A percentile compares a stretch with the other conserved stretches of the same genome.
phyloP scores from a whole-genome alignment of 257 asterid genomes.

The Scutellaria minor region DNA sequence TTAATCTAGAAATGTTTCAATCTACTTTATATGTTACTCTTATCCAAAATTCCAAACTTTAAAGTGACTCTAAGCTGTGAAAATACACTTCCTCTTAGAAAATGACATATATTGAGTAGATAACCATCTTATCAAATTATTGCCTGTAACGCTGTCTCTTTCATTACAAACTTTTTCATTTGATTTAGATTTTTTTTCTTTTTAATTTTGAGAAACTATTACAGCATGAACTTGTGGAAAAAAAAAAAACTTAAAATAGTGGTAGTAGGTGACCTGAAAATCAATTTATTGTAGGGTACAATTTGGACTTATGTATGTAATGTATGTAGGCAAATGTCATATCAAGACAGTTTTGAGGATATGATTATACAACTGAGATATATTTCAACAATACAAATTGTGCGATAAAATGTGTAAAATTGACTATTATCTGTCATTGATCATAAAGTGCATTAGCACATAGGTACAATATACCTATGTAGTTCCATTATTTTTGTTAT shows the following conservation, averaged over 20 bases:
- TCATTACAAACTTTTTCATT: not conserved
- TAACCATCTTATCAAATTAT: conserved; percentile 42
- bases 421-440: conserved; percentile 26
- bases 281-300: conserved; percentile 18
- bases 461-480: conserved; percentile 25
- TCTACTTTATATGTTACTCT: not conserved
- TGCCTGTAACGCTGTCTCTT: conserved; percentile 23
- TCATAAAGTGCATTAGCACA: conserved; percentile 27
- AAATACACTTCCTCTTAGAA: not conserved
- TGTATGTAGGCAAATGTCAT: conserved; percentile 27
- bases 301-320: conserved; percentile 4
- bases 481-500: conserved; percentile 19
- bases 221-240: not conserved
- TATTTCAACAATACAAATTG: conserved; percentile 24
- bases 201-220: not conserved
- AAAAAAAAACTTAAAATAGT: not conserved
- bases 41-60: conserved; percentile 8
- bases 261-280: conserved; percentile 28
- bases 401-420: not conserved
- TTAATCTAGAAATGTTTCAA: not conserved
- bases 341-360: conserved; percentile 31
- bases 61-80: not conserved
- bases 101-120: conserved; percentile 32
- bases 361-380: not conserved
- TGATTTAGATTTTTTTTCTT: not conserved